Base-by-base conservation (phyloP, 1,284 basidiomycete species). In the Ustilago vetiveriae region DNA sequence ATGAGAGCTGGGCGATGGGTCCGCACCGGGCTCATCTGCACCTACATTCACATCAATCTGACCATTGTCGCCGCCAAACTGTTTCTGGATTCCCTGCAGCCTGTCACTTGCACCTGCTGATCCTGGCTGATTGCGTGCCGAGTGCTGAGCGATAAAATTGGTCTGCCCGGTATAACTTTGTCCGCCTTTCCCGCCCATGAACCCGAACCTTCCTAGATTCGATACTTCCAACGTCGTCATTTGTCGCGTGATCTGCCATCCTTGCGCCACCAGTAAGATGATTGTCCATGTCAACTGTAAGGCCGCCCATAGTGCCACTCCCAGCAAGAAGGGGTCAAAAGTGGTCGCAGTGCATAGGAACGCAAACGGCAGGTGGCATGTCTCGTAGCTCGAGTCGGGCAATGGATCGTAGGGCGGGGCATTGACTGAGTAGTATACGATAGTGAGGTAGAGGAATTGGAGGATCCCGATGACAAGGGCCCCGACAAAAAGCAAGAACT, bases 221-320 rank as follows among this genome's bases (percentile, higher is more conserved):
- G 89, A 90, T 6, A 98, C 92, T 81, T 99, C 95, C 54, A 96
- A 87, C 0, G 95, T 97, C 1, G 95, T 99, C 88, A 98, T 92
- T 80, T 98, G 95, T 17, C 90, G 87, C 9, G 89, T 87, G 49
- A 98, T 88, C 83, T 98, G 95, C 90, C 92, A 96, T 35, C 90
- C 85, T 77, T 98, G 96, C 6, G 89, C 89, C 32, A 86, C 86
- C 45, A 95, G 88, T 40, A 99, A 88, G 51, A 98, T 87, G 37
- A 88, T 83, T 0, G 95, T 98, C 95, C 96, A 99, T 0, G 88
- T 88, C 26, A 98, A 88, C 82, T 98, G 95, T 9, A 98, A 86
- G 0, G 90, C 90, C 0, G 92, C 86, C 95, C 96, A 98, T 19
- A 86, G 65, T 0, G 89, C 85, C 42, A 93, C 88, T 8, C 88